phyloP scores from a whole-genome alignment of 257 asterid species.

The Voacanga thouarsii region DNA sequence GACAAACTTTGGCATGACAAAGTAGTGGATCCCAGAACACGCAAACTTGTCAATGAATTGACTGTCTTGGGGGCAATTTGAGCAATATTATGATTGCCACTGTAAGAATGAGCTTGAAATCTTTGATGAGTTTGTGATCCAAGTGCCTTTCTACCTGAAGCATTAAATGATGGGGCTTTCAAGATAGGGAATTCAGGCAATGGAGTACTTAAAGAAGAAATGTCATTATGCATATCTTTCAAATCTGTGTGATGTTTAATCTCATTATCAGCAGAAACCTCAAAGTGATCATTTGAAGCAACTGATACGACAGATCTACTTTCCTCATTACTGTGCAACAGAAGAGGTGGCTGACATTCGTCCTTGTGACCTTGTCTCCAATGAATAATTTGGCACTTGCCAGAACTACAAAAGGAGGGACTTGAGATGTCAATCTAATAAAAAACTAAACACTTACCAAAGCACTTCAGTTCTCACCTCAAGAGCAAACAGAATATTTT shows the following conservation, averaged over 20 bases:
- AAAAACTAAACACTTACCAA: neutral
- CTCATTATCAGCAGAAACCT: conserved; percentile 21
- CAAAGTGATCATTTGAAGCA: neutral
- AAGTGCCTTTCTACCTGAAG: neutral
- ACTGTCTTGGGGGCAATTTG: neutral
- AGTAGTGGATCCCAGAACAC: neutral
- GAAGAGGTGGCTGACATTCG: conserved; percentile 52
- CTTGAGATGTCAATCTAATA: neutral
- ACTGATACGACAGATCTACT: neutral
- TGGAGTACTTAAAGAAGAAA: neutral
- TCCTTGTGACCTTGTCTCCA: conserved; percentile 86
- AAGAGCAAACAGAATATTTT: neutral
- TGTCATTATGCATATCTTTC: no score
- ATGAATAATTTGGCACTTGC: conserved; percentile 67
- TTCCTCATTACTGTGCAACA: conserved; percentile 11
- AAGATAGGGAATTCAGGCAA: neutral
- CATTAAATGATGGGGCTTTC: neutral
- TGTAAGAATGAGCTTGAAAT: neutral
- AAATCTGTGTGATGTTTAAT: conserved; percentile 20
- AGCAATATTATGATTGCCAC: neutral
- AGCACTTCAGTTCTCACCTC: neutral
- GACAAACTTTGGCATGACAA: neutral
- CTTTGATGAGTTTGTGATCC: neutral
- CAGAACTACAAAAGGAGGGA: conserved; percentile 50
- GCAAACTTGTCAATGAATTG: neutral